phyloP scores from a whole-genome alignment of 192 early-diverging fungal species.

The Backusella westeae region DNA sequence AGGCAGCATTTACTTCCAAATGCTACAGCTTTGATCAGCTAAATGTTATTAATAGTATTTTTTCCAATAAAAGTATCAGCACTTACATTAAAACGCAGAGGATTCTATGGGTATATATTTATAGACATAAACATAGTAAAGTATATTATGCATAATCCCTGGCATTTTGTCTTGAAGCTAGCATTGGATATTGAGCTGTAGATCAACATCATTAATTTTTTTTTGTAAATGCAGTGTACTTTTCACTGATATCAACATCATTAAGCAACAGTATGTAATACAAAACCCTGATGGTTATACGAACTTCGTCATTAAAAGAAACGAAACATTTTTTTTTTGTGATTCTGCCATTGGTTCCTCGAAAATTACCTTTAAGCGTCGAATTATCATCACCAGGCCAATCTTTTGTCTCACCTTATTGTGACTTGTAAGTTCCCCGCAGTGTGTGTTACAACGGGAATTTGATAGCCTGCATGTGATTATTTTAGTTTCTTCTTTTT shows the following conservation, averaged over 20 bases:
- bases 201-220: neutral
- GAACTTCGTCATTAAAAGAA: neutral
- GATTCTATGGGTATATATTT: neutral
- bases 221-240: too few species aligned
- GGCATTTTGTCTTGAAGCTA: neutral
- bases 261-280: neutral
- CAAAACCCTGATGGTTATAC: conserved; percentile 1
- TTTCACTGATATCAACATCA: neutral
- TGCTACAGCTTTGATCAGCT: neutral
- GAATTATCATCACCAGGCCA: neutral
- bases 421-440: conserved; percentile 1
- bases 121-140: neutral
- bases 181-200: neutral
- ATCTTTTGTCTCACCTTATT: neutral
- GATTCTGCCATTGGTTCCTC: conserved; percentile 4
- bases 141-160: neutral
- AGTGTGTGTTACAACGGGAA: conserved; percentile 5
- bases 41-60: conserved; percentile 3
- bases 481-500: conserved; percentile 2
- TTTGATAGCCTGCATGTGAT: conserved; percentile 1
- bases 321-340: neutral
- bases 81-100: neutral
- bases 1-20: neutral
- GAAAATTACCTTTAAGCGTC: conserved; percentile 1
- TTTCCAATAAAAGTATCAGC: neutral